Evolutionary conservation across 495 filamentous ascomycete genomes (phyloP), one percentile per base, ranked within the genome.

Genomic region (Lasiosphaeria hispida): DNA sequence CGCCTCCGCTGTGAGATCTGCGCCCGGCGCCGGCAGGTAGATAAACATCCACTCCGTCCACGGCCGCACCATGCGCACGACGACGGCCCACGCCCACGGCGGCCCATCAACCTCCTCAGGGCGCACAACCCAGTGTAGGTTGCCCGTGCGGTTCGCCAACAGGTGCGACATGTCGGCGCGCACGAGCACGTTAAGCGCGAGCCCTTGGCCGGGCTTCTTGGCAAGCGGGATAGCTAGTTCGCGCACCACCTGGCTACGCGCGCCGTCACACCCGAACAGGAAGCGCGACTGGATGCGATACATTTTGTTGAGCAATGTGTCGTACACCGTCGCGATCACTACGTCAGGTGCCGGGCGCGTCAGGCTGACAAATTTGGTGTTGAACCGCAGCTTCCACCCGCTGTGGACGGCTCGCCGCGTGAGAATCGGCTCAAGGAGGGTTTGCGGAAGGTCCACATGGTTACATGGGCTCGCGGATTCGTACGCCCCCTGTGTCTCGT

Each of bases 361-460:
- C 30, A 75, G 70, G 7, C 47, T 18, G 8, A 76, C 17, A 33
- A 75, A 74, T 11, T 56, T 62, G 1, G 74, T 81, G 48, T 75
- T 66, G 59, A 80, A 79, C 5, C 76, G 73, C 11, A 72, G 60
- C 3, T 58, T 68, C 55, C 75, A 77, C 10, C 78, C 77, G 6
- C 68, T 62, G 4, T 70, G 61, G 7, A 68, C 63, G 9, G 77
- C 80, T 9, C 77, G 50, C 14, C 68, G 63, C 10, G 77, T 72
- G 1, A 83, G 63, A 15, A 80, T 72, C 0, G 80, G 81, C 57
- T 84, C 81, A 7, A 83, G 57, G 7, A 72, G 51, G 34, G 76
- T 80, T 53, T 83, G 80, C 0, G 80, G 79, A 1, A 81, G 67
- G 39, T 81, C 75, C 7, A 75, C 67, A 39, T 75, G 73, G 4